Evolutionary conservation across 2,329 filamentous ascomycete genomes (phyloP).

Genomic region (Ascochyta fabae): DNA sequence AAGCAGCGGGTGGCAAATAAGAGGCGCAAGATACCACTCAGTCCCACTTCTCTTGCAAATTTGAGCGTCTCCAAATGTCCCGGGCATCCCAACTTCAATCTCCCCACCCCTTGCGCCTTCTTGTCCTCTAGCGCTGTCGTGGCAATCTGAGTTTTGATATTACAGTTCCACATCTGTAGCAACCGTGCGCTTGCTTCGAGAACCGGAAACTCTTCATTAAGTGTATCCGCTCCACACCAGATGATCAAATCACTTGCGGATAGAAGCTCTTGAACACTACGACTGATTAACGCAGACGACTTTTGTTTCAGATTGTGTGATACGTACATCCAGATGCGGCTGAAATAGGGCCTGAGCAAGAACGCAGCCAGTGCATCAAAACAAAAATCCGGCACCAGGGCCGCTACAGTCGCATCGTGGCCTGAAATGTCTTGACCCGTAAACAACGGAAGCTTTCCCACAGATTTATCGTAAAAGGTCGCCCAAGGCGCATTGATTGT

Average conservation of each 20-base stretch:
- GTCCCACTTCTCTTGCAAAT: background rate
- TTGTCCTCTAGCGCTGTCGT: background rate
- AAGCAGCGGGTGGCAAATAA: background rate
- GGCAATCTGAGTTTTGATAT: no score
- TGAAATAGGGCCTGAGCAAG: conserved; percentile 10
- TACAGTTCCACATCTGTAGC: background rate
- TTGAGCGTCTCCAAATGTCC: background rate
- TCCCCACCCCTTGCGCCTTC: background rate
- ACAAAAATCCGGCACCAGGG: background rate
- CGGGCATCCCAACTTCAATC: background rate
- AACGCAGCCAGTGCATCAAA: conserved; percentile 7
- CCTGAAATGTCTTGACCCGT: no score
- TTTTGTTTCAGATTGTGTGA: background rate
- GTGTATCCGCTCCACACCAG: background rate
- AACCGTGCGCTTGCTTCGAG: background rate
- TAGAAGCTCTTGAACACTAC: conserved; percentile 1
- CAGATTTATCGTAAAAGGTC: background rate
- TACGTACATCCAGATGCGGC: conserved; percentile 14
- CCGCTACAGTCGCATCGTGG: background rate
- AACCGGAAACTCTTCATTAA: background rate
- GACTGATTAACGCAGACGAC: background rate
- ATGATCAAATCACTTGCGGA: background rate
- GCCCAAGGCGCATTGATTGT: conserved; percentile 8
- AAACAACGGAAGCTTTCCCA: no score
- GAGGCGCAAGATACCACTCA: background rate